Base-by-base conservation (phyloP, 345 rosid genomes). In the Camelina sativa region DNA sequence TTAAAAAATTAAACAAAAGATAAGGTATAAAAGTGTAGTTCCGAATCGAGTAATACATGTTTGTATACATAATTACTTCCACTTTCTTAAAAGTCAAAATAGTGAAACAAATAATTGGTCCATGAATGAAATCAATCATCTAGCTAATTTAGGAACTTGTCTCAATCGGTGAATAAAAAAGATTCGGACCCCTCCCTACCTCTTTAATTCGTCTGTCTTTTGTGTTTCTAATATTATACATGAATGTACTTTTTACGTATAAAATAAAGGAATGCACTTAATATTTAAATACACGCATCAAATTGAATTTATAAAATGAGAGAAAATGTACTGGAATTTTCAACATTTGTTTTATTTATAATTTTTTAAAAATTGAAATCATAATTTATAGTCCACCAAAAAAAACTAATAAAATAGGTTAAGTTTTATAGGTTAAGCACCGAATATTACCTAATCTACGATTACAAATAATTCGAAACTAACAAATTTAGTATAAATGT, bases 141-240 rank as follows among this genome's bases (percentile, higher is more conserved):
- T 13, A 54, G 51, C 72, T 54, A 41, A 35, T 68, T 38, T 68
- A 38, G 62, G 62, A 68, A 54, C 15, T 68, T 68, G 52, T 68
- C 72, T 22, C 62, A 54, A 54, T 67, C 72, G 9, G 11, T 25
- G 1, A 25, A 2, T 4, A 67, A 67, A 67, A 15, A 67, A 22
- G 1, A 67, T 37, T 38, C 5, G 7, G 48, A 22, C 41, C 48
- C 54, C 8, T 34, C 6, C 17, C 34, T 28, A 41, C 73, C 17
- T 41, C 53, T 41, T 55, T 55, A 15, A 23, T 55, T 55, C 8
- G 35, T 67, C 16, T 46, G 43, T 47, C 50, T 35, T 50, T 50
- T 37, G 35, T 8, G 8, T 56, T 37, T 52, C 35, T 56, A 41
- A 3, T 20, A 17, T 17, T 17, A 17, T 17, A 46, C 17, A 65